Conservation (phyloP, 192 early-diverging fungal genomes). For the Rhizophagus prolifer region DNA sequence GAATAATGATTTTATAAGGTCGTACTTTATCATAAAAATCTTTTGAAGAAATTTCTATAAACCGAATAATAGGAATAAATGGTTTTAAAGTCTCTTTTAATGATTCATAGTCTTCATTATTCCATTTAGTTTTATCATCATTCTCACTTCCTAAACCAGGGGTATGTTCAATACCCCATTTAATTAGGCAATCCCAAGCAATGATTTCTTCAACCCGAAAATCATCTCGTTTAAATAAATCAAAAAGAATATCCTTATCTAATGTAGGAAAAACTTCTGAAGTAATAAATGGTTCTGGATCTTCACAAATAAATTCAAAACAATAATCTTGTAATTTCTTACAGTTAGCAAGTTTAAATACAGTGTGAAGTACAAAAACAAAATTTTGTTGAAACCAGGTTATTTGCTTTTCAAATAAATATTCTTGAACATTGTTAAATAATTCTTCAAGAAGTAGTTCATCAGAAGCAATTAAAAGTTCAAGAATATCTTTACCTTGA, state of each 20-base stretch:
- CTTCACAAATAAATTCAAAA: too few relatives aligned
- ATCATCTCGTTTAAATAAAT: neutral
- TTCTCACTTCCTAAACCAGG: neutral
- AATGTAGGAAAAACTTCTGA: too few relatives aligned
- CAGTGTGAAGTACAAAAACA: constrained; percentile 8
- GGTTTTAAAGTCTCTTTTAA: neutral
- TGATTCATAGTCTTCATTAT: too few relatives aligned
- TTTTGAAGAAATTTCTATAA: too few relatives aligned
- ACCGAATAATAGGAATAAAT: too few relatives aligned
- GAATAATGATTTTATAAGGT: neutral
- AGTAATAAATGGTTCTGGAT: too few relatives aligned
- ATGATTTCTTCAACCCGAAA: constrained; percentile 8
- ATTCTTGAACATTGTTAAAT: too few relatives aligned
- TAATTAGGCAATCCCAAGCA: neutral
- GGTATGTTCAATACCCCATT: too few relatives aligned
- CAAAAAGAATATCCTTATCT: too few relatives aligned
- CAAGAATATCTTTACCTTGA: too few relatives aligned
- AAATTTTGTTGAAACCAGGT: neutral
- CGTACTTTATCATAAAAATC: neutral
- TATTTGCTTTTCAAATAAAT: neutral
- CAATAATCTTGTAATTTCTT: neutral
- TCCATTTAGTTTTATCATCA: too few relatives aligned
- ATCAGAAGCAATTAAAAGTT: too few relatives aligned
- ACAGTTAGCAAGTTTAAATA: neutral
- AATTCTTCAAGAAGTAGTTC: neutral